Percentiles rank a stretch among this genome's conserved stretches.
phyloP scores from a whole-genome alignment of 768 basidiomycete genomes.

The Tulasnella sp. region DNA sequence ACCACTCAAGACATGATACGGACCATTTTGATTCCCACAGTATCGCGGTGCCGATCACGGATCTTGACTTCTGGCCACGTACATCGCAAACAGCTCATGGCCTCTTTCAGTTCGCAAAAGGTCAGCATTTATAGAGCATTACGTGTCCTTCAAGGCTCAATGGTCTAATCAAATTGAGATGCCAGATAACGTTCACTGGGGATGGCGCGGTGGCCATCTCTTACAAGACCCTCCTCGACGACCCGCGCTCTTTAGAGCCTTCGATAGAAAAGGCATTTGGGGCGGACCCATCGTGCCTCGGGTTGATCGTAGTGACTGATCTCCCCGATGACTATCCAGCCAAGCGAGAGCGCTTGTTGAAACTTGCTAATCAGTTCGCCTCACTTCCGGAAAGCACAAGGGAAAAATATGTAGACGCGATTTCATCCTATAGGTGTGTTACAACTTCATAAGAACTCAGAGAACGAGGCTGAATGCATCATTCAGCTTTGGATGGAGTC shows the following conservation, averaged over 20 bases:
- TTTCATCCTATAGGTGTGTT: conserved; percentile 59
- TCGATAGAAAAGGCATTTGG: conserved; percentile 68
- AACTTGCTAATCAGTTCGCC: conserved; percentile 63
- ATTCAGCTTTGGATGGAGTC: conserved; percentile 87
- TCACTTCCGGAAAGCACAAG: conserved; percentile 48
- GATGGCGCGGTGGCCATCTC: conserved; percentile 50
- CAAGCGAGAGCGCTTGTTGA: conserved; percentile 60
- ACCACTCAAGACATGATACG: no score
- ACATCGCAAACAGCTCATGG: no score
- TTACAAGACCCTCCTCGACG: conserved; percentile 42
- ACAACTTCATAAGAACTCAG: not conserved
- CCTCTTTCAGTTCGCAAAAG: no score
- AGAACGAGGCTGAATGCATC: not conserved
- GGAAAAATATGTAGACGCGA: conserved; percentile 62
- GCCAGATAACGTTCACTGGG: no score
- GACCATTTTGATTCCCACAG: no score
- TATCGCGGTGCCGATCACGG: no score
- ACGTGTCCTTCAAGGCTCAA: no score
- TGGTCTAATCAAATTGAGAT: no score
- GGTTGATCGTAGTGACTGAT: conserved; percentile 71
- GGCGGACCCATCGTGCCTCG: conserved; percentile 57
- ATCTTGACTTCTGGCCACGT: no score
- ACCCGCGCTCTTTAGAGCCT: conserved; percentile 38
- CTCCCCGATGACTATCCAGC: conserved; percentile 51
- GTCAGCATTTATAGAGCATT: no score